Evolutionary conservation across 2,329 filamentous ascomycete genomes (phyloP).

Genomic region (Paecilomyces variotii): DNA sequence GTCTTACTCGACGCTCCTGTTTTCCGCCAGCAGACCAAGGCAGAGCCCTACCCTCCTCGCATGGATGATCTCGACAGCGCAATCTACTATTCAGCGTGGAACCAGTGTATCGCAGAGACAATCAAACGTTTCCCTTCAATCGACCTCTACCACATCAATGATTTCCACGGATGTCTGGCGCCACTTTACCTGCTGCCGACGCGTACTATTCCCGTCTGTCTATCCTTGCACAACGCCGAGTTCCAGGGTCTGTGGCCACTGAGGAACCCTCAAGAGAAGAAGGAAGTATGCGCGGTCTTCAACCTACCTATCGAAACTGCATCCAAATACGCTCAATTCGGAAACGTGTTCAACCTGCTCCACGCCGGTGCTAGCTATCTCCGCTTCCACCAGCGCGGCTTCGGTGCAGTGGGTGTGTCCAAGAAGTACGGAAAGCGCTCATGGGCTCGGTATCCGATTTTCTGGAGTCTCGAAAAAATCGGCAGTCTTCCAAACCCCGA

Average conservation of each 20-base stretch:
- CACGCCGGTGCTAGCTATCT: conserved; percentile 53
- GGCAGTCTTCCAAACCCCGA: conserved; percentile 53
- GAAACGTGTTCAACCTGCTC: conserved; percentile 56
- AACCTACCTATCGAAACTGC: conserved; percentile 47
- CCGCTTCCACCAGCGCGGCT: conserved; percentile 53
- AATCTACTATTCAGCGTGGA: conserved; percentile 57
- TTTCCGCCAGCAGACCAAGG: conserved; percentile 50
- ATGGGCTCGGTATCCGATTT: conserved; percentile 54
- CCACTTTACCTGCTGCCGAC: conserved; percentile 49
- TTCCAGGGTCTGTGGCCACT: conserved; percentile 58
- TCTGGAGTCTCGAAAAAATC: conserved; percentile 52
- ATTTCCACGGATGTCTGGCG: conserved; percentile 50
- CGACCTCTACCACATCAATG: conserved; percentile 53
- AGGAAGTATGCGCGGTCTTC: conserved; percentile 53
- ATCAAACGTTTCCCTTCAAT: conserved; percentile 48
- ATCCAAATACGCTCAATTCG: conserved; percentile 51
- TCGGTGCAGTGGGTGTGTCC: conserved; percentile 54
- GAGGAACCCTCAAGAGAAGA: conserved; percentile 45
- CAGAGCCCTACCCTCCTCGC: conserved; percentile 52
- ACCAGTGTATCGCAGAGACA: conserved; percentile 53
- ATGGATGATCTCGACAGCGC: conserved; percentile 57
- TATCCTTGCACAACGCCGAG: conserved; percentile 56
- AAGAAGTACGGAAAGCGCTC: conserved; percentile 56
- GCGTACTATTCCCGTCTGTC: conserved; percentile 28
- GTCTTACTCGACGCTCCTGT: conserved; percentile 54